Evolutionary conservation across 2,329 filamentous ascomycete genomes (phyloP), one percentile per base, ranked within the genome.

Genomic region (Botrytis aclada): DNA sequence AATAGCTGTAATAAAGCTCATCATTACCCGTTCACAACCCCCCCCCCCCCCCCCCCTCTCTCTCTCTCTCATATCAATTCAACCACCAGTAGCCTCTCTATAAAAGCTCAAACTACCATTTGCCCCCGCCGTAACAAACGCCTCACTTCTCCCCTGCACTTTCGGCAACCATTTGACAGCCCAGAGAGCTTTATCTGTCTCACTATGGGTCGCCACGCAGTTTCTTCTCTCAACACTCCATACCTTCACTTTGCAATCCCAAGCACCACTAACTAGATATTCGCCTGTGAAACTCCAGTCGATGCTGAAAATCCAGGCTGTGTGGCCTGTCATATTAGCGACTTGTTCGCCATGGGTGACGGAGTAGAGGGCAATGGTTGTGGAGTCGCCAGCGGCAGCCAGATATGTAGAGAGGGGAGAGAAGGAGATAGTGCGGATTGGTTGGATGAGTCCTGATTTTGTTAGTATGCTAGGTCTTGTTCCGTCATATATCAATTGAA

Each of bases 201-300:
- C 95, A 73, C 92, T 95, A 81, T 97, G 94, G 16, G 96, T 99
- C 20, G 95, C 94, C 62, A 99, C 96, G 80, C 96, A 98, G 7
- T 87, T 86, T 72, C 90, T 88, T 47, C 90, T 88, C 78, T 97
- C 94, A 74, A 98, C 88, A 43, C 93, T 95, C 96, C 96, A 99
- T 43, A 98, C 93, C 83, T 97, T 98, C 74, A 93, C 93, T 82
- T 97, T 98, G 54, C 96, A 95, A 80, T 98, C 95, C 81, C 97
- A 94, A 1, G 92, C 90, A 65, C 94, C 93, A 79, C 92, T 97
- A 4, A 98, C 86, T 20, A 99, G 85, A 81, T 93, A 97, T 83
- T 98, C 95, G 65, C 96, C 96, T 7, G 93, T 97, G 79, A 93
- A 89, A 81, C 92, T 98, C 94, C 95, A 99, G 81, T 97, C 94